A percentile compares a stretch with the other conserved stretches of the same genome.
Evolutionary conservation across 805 yeast species (phyloP).

Genomic region (Suhomyces pyralidae): DNA sequence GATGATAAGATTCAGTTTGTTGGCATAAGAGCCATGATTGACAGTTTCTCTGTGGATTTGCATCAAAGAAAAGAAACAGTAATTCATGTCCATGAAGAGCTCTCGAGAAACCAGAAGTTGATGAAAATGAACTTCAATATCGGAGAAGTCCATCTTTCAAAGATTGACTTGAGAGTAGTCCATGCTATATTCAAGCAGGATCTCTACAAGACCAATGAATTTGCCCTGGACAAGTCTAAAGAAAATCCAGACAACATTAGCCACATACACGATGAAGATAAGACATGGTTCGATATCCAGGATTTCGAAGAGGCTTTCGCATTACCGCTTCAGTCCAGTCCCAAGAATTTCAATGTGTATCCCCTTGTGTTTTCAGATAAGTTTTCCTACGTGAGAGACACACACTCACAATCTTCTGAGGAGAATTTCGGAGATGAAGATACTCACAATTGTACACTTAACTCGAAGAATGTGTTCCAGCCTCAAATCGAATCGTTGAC

Average conservation of each 20-base stretch:
- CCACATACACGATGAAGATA: conserved; percentile 51
- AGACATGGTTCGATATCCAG: conserved; percentile 57
- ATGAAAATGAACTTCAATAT: conserved; percentile 60
- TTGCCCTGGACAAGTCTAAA: conserved; percentile 2
- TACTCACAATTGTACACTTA: conserved; percentile 30
- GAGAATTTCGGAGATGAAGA: conserved; percentile 23
- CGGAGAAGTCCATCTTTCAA: conserved; percentile 57
- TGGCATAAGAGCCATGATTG: conserved; percentile 58
- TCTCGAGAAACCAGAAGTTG: conserved; percentile 46
- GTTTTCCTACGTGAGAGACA: conserved; percentile 66
- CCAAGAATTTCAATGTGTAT: conserved; percentile 45
- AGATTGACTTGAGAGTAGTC: conserved; percentile 61
- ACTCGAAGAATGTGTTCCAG: conserved; percentile 23
- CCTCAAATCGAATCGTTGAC: conserved; percentile 26
- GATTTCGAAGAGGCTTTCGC: conserved; percentile 60
- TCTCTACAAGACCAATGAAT: conserved; percentile 13
- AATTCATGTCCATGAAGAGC: conserved; percentile 37
- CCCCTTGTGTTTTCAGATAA: conserved; percentile 69
- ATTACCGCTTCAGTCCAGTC: conserved; percentile 32
- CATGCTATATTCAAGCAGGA: conserved; percentile 43
- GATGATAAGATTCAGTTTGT: conserved; percentile 52
- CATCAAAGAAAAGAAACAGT: conserved; percentile 41
- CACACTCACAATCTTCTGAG: conserved; percentile 19
- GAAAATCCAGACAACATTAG: conserved; percentile 14
- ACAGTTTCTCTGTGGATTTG: conserved; percentile 36